Percentiles rank a stretch among this genome's conserved stretches.
These are phyloP conservation scores for Blastobotrys robertii DNA, from an alignment of 805 yeast genomes.

Conservation along the genomic window DNA sequence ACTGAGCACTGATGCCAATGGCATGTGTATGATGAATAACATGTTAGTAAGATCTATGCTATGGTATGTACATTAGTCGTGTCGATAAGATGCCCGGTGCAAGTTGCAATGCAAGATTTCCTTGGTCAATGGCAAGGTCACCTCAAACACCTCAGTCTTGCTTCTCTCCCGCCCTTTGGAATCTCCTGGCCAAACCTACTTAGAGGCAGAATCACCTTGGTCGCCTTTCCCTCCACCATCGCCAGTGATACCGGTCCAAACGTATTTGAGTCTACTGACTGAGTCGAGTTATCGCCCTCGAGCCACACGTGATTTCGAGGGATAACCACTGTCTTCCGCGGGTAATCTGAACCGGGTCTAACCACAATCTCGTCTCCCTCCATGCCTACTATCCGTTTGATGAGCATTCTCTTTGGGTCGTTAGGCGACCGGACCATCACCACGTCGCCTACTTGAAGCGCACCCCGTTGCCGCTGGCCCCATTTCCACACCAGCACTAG, in stretches of 20 bases:
- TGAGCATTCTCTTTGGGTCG: conserved; percentile 65
- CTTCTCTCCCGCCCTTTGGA: conserved; percentile 46
- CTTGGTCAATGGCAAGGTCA: too few relatives aligned
- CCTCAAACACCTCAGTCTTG: conserved; percentile 13
- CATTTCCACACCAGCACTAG: conserved; percentile 60
- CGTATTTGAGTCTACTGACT: conserved; percentile 71
- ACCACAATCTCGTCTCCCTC: conserved; percentile 64
- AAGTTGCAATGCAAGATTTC: too few relatives aligned
- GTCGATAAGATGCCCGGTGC: too few relatives aligned
- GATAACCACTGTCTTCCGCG: conserved; percentile 47
- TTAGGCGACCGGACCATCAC: conserved; percentile 69
- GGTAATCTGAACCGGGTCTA: conserved; percentile 40
- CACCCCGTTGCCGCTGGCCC: conserved; percentile 38
- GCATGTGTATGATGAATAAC: not conserved
- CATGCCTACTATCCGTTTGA: conserved; percentile 69
- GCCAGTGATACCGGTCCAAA: conserved; percentile 87
- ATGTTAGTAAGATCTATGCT: not conserved
- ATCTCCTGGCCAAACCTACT: conserved; percentile 39
- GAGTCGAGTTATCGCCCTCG: conserved; percentile 72
- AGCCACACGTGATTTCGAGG: conserved; percentile 88
- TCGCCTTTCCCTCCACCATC: conserved; percentile 67
- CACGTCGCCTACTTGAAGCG: conserved; percentile 55
- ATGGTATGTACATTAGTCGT: not conserved
- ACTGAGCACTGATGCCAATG: too few relatives aligned
- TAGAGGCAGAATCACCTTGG: conserved; percentile 61